phyloP scores from a whole-genome alignment of 371 early-diverging fungal genomes.

The Haplosporangium sp. region DNA sequence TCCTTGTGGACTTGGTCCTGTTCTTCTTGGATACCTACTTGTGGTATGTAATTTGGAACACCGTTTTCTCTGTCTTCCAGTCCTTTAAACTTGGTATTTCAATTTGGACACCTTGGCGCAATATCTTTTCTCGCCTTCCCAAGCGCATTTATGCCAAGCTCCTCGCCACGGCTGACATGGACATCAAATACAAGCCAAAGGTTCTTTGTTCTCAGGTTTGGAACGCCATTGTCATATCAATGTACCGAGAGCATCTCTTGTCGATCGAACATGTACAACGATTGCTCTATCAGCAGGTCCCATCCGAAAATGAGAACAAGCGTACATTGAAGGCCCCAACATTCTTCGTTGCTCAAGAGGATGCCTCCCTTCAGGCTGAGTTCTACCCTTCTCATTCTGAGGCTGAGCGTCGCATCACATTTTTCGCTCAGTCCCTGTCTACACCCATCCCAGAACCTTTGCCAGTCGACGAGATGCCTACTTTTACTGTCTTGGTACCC shows the following conservation, averaged over 20 bases:
- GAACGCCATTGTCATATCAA: conserved; percentile 90
- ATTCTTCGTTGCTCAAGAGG: conserved; percentile 89
- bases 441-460: conserved; percentile 88
- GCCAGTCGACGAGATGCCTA: conserved; percentile 88
- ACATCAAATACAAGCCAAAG: conserved; percentile 81
- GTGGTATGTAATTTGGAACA: conserved; percentile 93
- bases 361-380: conserved; percentile 80
- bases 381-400: conserved; percentile 85
- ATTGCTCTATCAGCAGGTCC: conserved; percentile 84
- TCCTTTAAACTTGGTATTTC: conserved; percentile 88
- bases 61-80: conserved; percentile 81
- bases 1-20: conserved; percentile 80
- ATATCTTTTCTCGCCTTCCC: conserved; percentile 87
- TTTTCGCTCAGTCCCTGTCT: conserved; percentile 91
- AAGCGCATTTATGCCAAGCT: conserved; percentile 88
- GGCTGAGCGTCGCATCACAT: conserved; percentile 88
- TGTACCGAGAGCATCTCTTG: conserved; percentile 89
- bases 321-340: conserved; percentile 82
- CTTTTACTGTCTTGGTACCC: conserved; percentile 90
- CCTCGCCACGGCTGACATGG: conserved; percentile 79
- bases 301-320: conserved; percentile 74
- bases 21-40: conserved; percentile 93
- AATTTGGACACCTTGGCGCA: conserved; percentile 91
- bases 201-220: conserved; percentile 86
- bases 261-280: conserved; percentile 84